Evolutionary conservation across 805 yeast genomes (phyloP), one percentile per base, ranked within the genome.

Genomic region (Saccharomycopsis synnaedendra): DNA sequence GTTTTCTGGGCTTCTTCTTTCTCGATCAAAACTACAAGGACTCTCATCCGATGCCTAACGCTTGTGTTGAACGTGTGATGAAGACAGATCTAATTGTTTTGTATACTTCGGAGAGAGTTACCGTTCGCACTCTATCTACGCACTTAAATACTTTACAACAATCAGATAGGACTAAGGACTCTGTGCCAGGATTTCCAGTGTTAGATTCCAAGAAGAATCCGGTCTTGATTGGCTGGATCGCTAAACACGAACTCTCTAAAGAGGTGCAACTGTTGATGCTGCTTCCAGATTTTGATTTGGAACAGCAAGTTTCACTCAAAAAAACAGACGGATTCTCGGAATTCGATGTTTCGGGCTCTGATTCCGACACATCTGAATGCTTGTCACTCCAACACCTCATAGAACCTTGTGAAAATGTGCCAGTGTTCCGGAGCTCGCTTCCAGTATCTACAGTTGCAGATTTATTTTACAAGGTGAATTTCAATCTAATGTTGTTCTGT

Each of bases 171-270:
- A n/a, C 36, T 34, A n/a, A 8, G 36, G 8, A 9, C n/a, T 34
- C 36, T n/a, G n/a, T 34, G 8, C 36, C 36, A 9, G 54, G 54
- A 10, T 67, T 67, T 54, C 82, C 78, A 5, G 67, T 69, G 6
- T 62, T 75, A 55, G 61, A 59, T 46, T 65, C 63, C 44, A 57
- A 55, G 42, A 54, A 54, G 9, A 64, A 58, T 43, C 67, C 58
- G 31, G 59, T 55, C 3, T 52, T 76, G 3, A 39, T 66, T 3
- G 81, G 81, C 1, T 71, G 67, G 61, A 55, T 75, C 4, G 58
- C 72, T 1, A 50, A 67, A 4, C 59, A 57, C 35, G 74, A 70
- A 32, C 52, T 75, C 28, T 48, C 51, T 9, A 47, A 54, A 4
- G 69, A 70, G 19, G 43, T 67, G 27, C 48, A 46, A 3, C 54